These are phyloP conservation scores for Bruguiera hainesii DNA, from an alignment of 441 rosid species.

Conservation along the genomic window DNA sequence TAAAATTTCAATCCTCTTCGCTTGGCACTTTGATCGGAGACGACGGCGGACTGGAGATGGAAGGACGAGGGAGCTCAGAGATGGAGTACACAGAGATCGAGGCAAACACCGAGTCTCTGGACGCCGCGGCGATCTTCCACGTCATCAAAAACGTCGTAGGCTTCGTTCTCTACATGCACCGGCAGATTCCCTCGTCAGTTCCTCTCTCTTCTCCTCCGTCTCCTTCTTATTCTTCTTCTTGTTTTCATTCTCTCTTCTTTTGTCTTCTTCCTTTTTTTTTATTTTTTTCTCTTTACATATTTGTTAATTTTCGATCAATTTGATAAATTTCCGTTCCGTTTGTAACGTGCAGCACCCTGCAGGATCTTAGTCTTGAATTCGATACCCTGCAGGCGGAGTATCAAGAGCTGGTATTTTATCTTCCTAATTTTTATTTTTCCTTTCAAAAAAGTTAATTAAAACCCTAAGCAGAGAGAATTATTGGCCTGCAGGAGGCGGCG, in stretches of 20 bases:
- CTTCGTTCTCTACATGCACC: slow-evolving; percentile 90
- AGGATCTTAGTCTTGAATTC: slow-evolving; percentile 63
- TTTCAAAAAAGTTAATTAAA: not conserved
- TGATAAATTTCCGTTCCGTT: slow-evolving; percentile 11
- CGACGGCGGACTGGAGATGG: slow-evolving; percentile 18
- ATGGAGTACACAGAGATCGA: slow-evolving; percentile 49
- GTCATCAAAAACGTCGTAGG: slow-evolving; percentile 55
- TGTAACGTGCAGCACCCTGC: slow-evolving; percentile 51
- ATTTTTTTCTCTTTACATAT: not conserved
- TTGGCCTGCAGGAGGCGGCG: slow-evolving; percentile 44
- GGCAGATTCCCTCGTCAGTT: slow-evolving; percentile 86
- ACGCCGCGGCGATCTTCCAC: slow-evolving; percentile 52
- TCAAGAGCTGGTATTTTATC: slow-evolving; percentile 54
- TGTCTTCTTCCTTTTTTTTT: not conserved
- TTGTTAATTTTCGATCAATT: not conserved
- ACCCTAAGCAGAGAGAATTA: slow-evolving; percentile 26
- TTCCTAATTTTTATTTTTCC: slow-evolving; percentile 8
- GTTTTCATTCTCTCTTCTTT: not conserved
- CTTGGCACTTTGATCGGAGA: not conserved
- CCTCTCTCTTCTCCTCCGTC: slow-evolving; percentile 3
- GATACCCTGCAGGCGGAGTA: slow-evolving; percentile 43
- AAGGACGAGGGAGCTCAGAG: slow-evolving; percentile 45
- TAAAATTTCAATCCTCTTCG: not conserved
- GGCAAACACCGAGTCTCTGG: slow-evolving; percentile 42
- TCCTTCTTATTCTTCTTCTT: not conserved